Percentiles rank a stretch among this genome's conserved stretches.
phyloP scores from a whole-genome alignment of 345 rosid species.

The Atalantia buxifolia region DNA sequence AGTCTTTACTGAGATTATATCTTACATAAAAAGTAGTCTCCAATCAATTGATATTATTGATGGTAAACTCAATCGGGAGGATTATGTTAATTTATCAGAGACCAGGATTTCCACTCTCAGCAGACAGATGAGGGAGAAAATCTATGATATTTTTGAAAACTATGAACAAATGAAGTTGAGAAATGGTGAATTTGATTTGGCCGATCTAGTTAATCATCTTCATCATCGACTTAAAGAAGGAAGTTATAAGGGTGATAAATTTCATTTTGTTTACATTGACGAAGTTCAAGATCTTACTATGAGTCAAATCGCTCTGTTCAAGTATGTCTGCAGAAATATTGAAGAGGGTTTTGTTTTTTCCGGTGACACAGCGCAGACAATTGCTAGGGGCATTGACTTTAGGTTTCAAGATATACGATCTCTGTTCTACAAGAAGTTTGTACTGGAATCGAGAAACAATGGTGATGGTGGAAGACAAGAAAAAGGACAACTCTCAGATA shows the following conservation, averaged over 20 bases:
- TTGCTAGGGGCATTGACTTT: conserved; percentile 48
- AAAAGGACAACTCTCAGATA: conserved; percentile 33
- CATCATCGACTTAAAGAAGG: conserved; percentile 33
- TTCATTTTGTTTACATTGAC: conserved; percentile 57
- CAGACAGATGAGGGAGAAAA: conserved; percentile 21
- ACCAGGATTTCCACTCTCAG: conserved; percentile 36
- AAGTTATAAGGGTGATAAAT: conserved; percentile 25
- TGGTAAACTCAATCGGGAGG: conserved; percentile 32
- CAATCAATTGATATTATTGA: conserved; percentile 20
- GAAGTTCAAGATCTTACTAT: conserved; percentile 65
- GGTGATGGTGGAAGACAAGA: conserved; percentile 8
- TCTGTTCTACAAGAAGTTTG: conserved; percentile 44
- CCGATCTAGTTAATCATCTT: conserved; percentile 58
- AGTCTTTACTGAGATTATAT: conserved; percentile 53
- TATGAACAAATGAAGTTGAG: conserved; percentile 44
- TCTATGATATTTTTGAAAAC: conserved; percentile 37
- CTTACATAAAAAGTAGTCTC: conserved; percentile 49
- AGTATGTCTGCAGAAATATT: conserved; percentile 35
- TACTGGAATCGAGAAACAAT: conserved; percentile 7
- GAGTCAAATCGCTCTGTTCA: conserved; percentile 53
- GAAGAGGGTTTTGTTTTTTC: conserved; percentile 50
- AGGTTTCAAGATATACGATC: conserved; percentile 48
- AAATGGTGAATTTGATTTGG: conserved; percentile 48
- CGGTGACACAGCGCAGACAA: conserved; percentile 32
- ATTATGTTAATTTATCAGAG: conserved; percentile 33